phyloP scores from a whole-genome alignment of 1,139 yeast species.

The Candida smagusa region DNA sequence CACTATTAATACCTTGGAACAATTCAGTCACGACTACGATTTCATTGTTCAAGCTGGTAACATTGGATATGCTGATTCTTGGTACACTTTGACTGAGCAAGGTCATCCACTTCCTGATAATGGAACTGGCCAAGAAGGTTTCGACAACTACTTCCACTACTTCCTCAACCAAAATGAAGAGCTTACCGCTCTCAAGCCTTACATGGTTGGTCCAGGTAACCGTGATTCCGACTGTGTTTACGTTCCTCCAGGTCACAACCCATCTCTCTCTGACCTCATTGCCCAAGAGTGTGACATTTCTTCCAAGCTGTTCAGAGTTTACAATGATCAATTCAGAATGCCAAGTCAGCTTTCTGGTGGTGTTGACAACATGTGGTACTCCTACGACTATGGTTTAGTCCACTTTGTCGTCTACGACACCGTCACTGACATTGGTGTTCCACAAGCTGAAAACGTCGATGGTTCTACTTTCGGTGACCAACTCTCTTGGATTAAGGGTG shows the following conservation, averaged over 20 bases:
- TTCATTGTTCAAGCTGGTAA: constrained; percentile 6
- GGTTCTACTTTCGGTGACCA: constrained; percentile 4
- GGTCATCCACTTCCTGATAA: constrained; percentile 1
- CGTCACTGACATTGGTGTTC: constrained; percentile 6
- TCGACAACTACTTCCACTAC: constrained; percentile 4
- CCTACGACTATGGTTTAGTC: constrained; percentile 5
- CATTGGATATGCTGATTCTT: constrained; percentile 6
- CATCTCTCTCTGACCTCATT: constrained; percentile 2
- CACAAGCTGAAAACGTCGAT: constrained; percentile 2
- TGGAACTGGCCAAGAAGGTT: constrained; percentile 3
- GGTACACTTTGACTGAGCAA: constrained; percentile 5
- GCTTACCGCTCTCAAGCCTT: constrained; percentile 3
- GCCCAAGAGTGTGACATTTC: constrained; percentile 6
- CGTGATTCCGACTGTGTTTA: constrained; percentile 6
- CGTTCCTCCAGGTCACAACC: constrained; percentile 2
- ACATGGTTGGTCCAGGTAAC: constrained; percentile 6
- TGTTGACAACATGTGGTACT: constrained; percentile 5
- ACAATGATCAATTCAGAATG: constrained; percentile 5
- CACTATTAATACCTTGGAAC: constrained; percentile 2
- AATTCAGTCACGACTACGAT: constrained; percentile 2
- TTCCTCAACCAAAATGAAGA: constrained; percentile 4
- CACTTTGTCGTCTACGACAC: constrained; percentile 5
- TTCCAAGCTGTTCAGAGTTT: constrained; percentile 4
- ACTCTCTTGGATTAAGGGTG: constrained; percentile 4
- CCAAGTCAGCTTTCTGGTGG: constrained; percentile 5